phyloP scores from a whole-genome alignment of 73 alveolate genomes.

The Chromera velia region DNA sequence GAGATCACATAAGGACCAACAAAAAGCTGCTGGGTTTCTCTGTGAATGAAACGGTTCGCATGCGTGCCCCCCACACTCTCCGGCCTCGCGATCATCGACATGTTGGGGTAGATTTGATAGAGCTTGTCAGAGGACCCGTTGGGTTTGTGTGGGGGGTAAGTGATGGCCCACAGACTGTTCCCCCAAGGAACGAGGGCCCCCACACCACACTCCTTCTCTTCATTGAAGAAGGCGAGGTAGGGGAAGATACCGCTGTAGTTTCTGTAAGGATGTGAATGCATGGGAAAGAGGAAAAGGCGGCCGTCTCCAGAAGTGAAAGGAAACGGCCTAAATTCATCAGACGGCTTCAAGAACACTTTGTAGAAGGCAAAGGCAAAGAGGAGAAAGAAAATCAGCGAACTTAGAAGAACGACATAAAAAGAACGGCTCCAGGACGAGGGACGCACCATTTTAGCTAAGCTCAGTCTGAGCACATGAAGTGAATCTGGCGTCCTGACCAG shows the following conservation, averaged over 20 bases:
- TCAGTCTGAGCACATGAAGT: too few species aligned
- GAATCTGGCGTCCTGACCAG: too few species aligned
- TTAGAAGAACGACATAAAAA: too few species aligned
- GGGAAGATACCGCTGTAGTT: neutral
- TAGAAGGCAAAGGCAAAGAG: too few species aligned
- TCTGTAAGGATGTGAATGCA: too few species aligned
- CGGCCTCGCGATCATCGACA: neutral
- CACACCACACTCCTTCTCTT: neutral
- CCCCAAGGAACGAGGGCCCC: neutral
- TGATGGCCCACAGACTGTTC: neutral
- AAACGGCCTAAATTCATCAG: too few species aligned
- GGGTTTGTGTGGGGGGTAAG: neutral
- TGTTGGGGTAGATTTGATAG: neutral
- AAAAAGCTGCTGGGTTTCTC: neutral
- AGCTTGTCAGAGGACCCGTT: neutral
- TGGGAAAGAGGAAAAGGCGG: too few species aligned
- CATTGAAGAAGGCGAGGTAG: neutral
- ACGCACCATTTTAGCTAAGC: too few species aligned
- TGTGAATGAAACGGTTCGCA: neutral
- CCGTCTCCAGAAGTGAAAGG: too few species aligned
- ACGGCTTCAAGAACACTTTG: too few species aligned
- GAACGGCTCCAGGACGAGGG: too few species aligned
- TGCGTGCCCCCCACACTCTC: neutral
- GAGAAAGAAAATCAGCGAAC: too few species aligned
- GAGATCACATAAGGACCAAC: neutral